Percentiles rank a stretch among this genome's conserved stretches.
phyloP scores from a whole-genome alignment of 1,284 basidiomycete genomes.

The Ceratobasidium sp. region DNA sequence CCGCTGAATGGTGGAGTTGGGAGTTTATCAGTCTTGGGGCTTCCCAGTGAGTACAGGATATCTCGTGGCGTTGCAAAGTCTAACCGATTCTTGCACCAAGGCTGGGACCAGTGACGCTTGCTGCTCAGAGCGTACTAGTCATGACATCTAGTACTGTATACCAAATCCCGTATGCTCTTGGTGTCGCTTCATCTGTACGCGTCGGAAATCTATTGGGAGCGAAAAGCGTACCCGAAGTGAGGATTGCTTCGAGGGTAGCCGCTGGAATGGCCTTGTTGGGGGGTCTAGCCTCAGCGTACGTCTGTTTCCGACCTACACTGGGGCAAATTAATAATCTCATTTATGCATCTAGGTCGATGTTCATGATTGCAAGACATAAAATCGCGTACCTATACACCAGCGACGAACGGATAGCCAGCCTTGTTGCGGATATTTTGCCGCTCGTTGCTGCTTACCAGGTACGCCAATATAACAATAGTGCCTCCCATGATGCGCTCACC shows the following conservation, averaged over 20 bases:
- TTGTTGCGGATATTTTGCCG: conserved; percentile 81
- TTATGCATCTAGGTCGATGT: conserved; percentile 67
- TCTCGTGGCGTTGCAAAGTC: neutral
- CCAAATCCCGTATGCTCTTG: conserved; percentile 73
- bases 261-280: conserved; percentile 78
- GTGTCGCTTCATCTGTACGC: conserved; percentile 87
- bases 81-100: neutral
- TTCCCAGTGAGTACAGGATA: conserved; percentile 65
- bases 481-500: neutral
- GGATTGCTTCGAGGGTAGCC: conserved; percentile 66
- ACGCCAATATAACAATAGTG: conserved; percentile 50
- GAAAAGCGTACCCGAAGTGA: neutral
- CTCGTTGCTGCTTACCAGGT: conserved; percentile 85
- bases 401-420: conserved; percentile 76
- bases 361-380: conserved; percentile 66
- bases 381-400: conserved; percentile 91
- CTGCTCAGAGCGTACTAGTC: conserved; percentile 64
- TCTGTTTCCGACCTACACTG: conserved; percentile 54
- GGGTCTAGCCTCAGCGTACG: conserved; percentile 70
- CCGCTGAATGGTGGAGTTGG: conserved; percentile 94
- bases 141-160: conserved; percentile 28
- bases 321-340: neutral
- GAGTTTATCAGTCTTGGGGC: conserved; percentile 76
- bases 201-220: conserved; percentile 56
- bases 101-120: conserved; percentile 61